These are phyloP conservation scores for Plasmodium billcollinsi DNA, from an alignment of 169 alveolate species.

Conservation along the genomic window DNA sequence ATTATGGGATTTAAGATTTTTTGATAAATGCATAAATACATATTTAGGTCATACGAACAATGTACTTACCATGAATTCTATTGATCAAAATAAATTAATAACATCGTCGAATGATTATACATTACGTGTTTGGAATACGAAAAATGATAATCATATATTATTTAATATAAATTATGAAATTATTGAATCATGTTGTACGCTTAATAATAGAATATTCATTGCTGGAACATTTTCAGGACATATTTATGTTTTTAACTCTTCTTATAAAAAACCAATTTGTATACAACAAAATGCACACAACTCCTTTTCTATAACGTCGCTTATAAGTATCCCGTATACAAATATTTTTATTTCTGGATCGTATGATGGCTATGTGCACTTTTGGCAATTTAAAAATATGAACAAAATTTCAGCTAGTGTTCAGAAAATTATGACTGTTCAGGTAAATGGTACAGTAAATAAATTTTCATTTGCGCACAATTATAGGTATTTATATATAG, in stretches of 20 bases:
- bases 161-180: constrained; percentile 66
- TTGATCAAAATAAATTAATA: constrained; percentile 43
- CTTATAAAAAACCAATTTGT: constrained; percentile 69
- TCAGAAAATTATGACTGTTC: constrained; percentile 47
- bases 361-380: constrained; percentile 61
- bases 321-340: constrained; percentile 52
- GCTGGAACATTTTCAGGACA: constrained; percentile 72
- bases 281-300: constrained; percentile 61
- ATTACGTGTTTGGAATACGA: constrained; percentile 67
- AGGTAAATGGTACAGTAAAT: constrained; percentile 41
- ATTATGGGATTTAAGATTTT: constrained; percentile 82
- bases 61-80: constrained; percentile 50
- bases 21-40: constrained; percentile 64
- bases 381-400: constrained; percentile 61
- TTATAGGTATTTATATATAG: constrained; percentile 44
- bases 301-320: constrained; percentile 37
- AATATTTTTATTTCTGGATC: constrained; percentile 68
- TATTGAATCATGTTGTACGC: constrained; percentile 67
- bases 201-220: constrained; percentile 55
- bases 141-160: constrained; percentile 71
- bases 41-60: constrained; percentile 64
- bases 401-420: constrained; percentile 46
- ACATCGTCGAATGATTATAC: constrained; percentile 70
- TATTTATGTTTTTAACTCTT: constrained; percentile 52
- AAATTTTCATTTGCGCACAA: constrained; percentile 63